A percentile compares a stretch with the other conserved stretches of the same genome.
Conservation (phyloP, 176 grass and related monocot genomes). For the Themeda triandra region DNA sequence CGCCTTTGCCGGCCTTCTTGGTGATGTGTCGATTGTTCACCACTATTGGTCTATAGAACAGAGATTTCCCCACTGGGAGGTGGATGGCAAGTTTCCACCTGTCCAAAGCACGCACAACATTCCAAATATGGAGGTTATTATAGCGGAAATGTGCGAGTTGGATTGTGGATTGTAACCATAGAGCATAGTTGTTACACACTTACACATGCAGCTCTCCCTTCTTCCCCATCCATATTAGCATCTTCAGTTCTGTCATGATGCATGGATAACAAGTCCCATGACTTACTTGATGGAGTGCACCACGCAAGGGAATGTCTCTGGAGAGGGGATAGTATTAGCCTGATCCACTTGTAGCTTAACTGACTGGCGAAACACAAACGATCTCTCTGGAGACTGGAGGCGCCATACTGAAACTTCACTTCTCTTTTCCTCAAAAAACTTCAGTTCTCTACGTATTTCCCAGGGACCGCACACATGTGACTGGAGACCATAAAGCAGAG, state of each 20-base stretch:
- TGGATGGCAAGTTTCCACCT: no score
- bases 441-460: not conserved
- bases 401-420: not conserved
- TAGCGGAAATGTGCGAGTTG: no score
- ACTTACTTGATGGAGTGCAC: not conserved
- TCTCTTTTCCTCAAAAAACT: no score
- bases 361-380: not conserved
- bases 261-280: not conserved
- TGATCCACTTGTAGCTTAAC: not conserved
- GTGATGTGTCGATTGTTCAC: no score
- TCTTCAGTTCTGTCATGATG: not conserved
- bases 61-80: no score
- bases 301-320: not conserved
- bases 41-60: no score
- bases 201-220: not conserved
- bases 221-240: not conserved
- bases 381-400: not conserved
- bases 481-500: not conserved
- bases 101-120: no score
- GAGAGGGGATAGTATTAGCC: not conserved
- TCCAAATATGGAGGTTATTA: no score
- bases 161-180: no score
- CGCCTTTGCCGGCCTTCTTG: no score
- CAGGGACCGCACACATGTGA: not conserved
- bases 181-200: no score